Base-by-base conservation (phyloP, 1,284 basidiomycete species). In the Tilletia setariae region DNA sequence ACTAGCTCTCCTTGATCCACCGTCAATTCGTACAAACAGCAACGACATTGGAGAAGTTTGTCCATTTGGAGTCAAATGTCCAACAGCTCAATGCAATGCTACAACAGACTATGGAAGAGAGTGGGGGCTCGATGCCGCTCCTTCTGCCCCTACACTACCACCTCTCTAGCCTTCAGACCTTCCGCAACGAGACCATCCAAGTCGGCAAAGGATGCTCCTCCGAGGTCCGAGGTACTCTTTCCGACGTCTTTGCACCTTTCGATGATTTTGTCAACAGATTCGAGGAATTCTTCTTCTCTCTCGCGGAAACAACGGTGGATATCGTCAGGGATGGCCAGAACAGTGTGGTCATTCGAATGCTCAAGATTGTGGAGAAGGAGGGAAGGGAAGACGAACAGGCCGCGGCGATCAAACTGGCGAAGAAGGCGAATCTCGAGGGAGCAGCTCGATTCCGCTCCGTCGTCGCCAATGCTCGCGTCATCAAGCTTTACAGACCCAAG, bases 401-500 rank as follows among this genome's bases (percentile, higher is more conserved):
- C 90, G 94, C 25, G 89, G 94, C 92, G 16, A 92, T 98, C 81
- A 88, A 91, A 66, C 89, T 98, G 8, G 91, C 98, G 66, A 96
- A 95, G 83, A 94, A 94, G 80, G 94, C 94, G 59, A 91, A 95
- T 51, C 72, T 80, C 2, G 78, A 81, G 46, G 79, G 78, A 9
- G 76, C 82, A 1, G 75, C 78, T 0, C 74, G 79, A 11, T 80
- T 81, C 72, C 67, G 72, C 8, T 75, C 74, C 25, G 72, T 79
- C 21, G 70, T 77, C 1, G 78, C 78, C 46, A 82, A 79, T 75
- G 92, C 94, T 7, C 90, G 95, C 65, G 87, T 93, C 49, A 90
- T 98, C 84, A 98, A 98, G 84, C 92, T 97, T 82, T 98, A 98
- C 83, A 89, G 94, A 13, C 90, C 91, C 71, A 97, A 94, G 82